Evolutionary conservation across 140 eudicot species (phyloP).

Genomic region (Ambrosia hybrid): DNA sequence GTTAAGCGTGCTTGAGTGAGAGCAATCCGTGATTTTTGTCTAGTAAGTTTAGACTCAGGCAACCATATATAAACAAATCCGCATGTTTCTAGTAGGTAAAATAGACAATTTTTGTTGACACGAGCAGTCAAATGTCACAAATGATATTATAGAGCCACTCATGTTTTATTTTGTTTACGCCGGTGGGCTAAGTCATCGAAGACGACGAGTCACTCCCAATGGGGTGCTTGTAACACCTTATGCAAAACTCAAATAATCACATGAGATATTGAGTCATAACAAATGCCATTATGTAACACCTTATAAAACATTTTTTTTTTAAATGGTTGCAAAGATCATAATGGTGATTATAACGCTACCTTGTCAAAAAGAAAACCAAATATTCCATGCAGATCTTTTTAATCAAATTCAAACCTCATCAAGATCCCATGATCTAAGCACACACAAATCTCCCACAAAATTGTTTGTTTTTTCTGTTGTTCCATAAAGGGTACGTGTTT

Average conservation of each 20-base stretch:
- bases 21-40: too few relatives aligned
- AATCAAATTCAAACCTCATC: slow-evolving; percentile 4
- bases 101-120: background rate
- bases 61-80: background rate
- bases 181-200: background rate
- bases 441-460: background rate
- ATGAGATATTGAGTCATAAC: too few relatives aligned
- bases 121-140: background rate
- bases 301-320: too few relatives aligned
- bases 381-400: background rate
- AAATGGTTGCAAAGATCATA: background rate
- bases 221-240: too few relatives aligned
- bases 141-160: background rate
- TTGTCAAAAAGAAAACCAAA: background rate
- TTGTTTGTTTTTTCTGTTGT: background rate
- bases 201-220: background rate
- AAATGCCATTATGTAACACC: background rate
- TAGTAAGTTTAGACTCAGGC: too few relatives aligned
- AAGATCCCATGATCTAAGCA: slow-evolving; percentile 11
- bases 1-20: background rate
- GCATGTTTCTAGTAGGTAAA: background rate
- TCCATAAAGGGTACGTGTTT: background rate
- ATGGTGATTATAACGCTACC: background rate
- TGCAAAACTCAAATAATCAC: too few relatives aligned
- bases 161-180: background rate